Percentiles rank a stretch among this genome's conserved stretches.
Conservation (phyloP, 345 rosid species). For the Hibiscus syriacus region DNA sequence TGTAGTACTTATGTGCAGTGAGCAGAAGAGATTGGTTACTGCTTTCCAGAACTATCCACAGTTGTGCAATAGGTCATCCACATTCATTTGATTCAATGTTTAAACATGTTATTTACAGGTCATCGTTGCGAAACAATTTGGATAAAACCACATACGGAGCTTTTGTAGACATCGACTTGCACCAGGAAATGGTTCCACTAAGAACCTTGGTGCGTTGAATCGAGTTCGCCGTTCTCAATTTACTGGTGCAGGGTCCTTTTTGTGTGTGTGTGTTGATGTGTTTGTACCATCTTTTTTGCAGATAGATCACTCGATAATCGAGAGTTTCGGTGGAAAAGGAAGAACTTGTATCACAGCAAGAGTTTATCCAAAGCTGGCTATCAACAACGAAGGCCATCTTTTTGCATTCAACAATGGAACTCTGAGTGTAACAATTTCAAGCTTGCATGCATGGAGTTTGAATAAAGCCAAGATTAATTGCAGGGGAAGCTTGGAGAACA, state of each 20-base stretch:
- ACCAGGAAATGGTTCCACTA: conserved; percentile 36
- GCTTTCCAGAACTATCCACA: background rate
- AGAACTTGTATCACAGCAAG: conserved; percentile 18
- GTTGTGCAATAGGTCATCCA: background rate
- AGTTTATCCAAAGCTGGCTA: conserved; percentile 21
- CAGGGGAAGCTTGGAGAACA: background rate
- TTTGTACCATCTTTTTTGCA: background rate
- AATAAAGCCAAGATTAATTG: conserved; percentile 12
- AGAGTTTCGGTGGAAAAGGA: conserved; percentile 22
- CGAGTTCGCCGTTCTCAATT: background rate
- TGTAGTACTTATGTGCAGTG: conserved; percentile 53
- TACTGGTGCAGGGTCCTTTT: background rate
- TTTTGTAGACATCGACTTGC: conserved; percentile 34
- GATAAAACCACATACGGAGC: conserved; percentile 35
- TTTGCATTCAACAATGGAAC: conserved; percentile 18
- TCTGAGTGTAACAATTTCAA: conserved; percentile 1
- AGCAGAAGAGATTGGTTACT: conserved; percentile 35
- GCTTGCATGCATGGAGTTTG: conserved; percentile 24
- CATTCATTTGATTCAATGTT: conserved; percentile 6
- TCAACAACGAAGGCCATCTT: conserved; percentile 1
- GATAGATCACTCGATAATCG: conserved; percentile 27
- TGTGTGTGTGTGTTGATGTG: background rate
- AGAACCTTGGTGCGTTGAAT: conserved; percentile 45
- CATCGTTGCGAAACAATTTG: conserved; percentile 29
- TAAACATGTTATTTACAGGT: conserved; percentile 23